These are phyloP conservation scores for Termitomyces sp. DNA, from an alignment of 768 basidiomycete species.

Conservation along the genomic window DNA sequence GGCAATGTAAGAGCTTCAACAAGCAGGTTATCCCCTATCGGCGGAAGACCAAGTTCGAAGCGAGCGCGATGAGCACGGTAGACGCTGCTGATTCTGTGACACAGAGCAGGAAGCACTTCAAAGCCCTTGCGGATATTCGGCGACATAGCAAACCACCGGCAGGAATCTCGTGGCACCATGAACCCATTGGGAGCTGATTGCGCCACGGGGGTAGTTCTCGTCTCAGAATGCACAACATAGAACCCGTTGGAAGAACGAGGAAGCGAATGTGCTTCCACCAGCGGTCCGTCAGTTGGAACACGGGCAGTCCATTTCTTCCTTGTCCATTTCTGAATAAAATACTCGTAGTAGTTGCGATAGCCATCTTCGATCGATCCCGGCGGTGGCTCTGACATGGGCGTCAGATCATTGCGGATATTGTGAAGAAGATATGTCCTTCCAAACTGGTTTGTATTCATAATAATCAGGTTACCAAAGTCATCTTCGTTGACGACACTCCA, in stretches of 20 bases:
- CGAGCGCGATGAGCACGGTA: slow-evolving; percentile 54
- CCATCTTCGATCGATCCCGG: slow-evolving; percentile 42
- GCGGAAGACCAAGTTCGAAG: slow-evolving; percentile 52
- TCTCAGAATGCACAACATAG: slow-evolving; percentile 24
- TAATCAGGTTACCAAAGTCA: slow-evolving; percentile 43
- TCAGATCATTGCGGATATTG: slow-evolving; percentile 57
- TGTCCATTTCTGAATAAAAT: slow-evolving; percentile 50
- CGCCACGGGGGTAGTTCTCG: slow-evolving; percentile 3
- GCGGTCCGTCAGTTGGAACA: slow-evolving; percentile 51
- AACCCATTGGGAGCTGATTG: slow-evolving; percentile 19
- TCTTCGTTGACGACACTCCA: slow-evolving; percentile 49
- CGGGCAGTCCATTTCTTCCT: slow-evolving; percentile 34
- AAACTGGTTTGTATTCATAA: slow-evolving; percentile 48
- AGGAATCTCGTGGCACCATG: slow-evolving; percentile 38
- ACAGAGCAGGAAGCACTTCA: slow-evolving; percentile 57
- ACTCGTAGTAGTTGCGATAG: slow-evolving; percentile 52
- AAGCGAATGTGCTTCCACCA: slow-evolving; percentile 50
- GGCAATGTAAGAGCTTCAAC: slow-evolving; percentile 78
- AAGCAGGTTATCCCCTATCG: slow-evolving; percentile 50
- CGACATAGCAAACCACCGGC: slow-evolving; percentile 51
- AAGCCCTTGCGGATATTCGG: slow-evolving; percentile 44
- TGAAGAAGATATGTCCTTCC: slow-evolving; percentile 55
- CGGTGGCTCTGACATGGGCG: slow-evolving; percentile 53
- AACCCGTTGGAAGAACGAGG: slow-evolving; percentile 34
- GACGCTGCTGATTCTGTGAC: slow-evolving; percentile 57